Evolutionary conservation across 2,329 filamentous ascomycete species (phyloP), one percentile per base, ranked within the genome.

Genomic region (Didymella segeticola): DNA sequence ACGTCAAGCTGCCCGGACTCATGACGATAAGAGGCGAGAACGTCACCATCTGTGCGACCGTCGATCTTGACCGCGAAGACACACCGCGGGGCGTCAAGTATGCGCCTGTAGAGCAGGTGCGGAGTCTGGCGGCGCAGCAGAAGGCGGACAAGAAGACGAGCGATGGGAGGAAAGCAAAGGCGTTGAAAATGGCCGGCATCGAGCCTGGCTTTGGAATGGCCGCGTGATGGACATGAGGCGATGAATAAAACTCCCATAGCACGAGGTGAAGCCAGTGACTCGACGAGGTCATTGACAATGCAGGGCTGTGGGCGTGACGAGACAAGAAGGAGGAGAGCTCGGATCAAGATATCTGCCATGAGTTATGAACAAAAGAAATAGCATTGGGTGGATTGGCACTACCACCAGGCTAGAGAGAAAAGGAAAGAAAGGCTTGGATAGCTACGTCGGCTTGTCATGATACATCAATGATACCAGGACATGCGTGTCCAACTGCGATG

Each of bases 21-120:
- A 98, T 95, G 78, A 84, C 98, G 29, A 91, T 99, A 38, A 84
- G 95, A 54, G 95, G 95, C 63, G 95, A 99, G 79, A 99, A 99
- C 74, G 95, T 99, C n/a, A 82, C 96, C 45, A 81, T 99, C 37
- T 83, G 98, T 15, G 95, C 95, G 30, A 96, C 98, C 77, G 96
- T 99, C 67, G 95, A 99, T 74, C 85, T 99, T 20, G 95, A 99
- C 79, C 91, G 89, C 70, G 95, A 99, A 76, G 95, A 99, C 74
- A 88, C 96, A 53, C 82, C 91, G 12, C 91, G 91, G 1, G 86
- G 87, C 26, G 91, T 89, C 65, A 80, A 83, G 62, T 79, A 81
- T 60, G 91, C 86, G 1, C 83, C 90, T 1, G 79, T 86, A 41
- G 84, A 88, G 39, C 78, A 88, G 59, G 90, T 96, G 26, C 85